Conservation (phyloP, 768 basidiomycete genomes). For the Rhodotorula kratochvilovae region DNA sequence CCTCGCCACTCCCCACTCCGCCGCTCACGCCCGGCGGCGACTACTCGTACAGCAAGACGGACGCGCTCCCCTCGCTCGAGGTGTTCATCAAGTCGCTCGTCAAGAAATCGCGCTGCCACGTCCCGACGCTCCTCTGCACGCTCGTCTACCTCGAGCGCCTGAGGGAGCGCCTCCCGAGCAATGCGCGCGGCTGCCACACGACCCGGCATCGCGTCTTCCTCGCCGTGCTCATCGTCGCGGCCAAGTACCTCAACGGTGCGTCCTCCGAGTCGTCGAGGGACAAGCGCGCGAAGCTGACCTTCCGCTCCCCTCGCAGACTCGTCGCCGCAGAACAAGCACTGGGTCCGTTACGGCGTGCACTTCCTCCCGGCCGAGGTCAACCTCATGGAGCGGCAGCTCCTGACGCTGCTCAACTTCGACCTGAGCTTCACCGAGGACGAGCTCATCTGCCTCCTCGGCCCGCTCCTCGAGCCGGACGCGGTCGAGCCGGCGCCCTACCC, state of each 20-base stretch:
- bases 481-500: not conserved
- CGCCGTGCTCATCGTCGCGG: conserved; percentile 85
- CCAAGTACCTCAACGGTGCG: conserved; percentile 78
- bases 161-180: conserved; percentile 65
- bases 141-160: conserved; percentile 85
- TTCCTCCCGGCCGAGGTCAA: conserved; percentile 66
- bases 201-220: conserved; percentile 91
- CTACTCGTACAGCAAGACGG: not conserved
- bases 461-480: conserved; percentile 3
- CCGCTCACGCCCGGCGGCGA: conserved; percentile 53
- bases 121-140: conserved; percentile 79
- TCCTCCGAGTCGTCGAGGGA: not conserved
- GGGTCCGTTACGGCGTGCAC: conserved; percentile 67
- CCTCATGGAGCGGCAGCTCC: conserved; percentile 92
- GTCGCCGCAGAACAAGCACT: conserved; percentile 86
- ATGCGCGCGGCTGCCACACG: conserved; percentile 62
- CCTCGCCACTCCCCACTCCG: conserved; percentile 55
- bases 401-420: conserved; percentile 83
- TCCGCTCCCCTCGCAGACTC: conserved; percentile 5
- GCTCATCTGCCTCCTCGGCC: conserved; percentile 7
- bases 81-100: conserved; percentile 77
- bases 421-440: conserved; percentile 72
- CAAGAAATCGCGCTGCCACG: conserved; percentile 71
- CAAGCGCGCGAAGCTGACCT: not conserved
- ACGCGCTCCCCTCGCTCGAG: conserved; percentile 60